Base-by-base conservation (phyloP, 495 filamentous ascomycete genomes). In the Clavariopsis aquatica region DNA sequence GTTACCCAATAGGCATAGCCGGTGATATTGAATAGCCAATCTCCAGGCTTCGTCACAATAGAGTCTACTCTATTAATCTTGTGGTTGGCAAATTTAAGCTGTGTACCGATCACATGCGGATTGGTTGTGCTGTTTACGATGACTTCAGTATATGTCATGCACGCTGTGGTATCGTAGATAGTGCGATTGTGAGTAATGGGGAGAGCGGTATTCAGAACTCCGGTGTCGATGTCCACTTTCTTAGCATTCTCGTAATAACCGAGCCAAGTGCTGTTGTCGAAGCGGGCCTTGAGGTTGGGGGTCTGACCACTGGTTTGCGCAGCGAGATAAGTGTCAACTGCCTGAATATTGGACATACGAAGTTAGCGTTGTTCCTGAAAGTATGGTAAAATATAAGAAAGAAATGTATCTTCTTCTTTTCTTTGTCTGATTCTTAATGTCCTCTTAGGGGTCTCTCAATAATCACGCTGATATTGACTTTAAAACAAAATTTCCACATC, bases 141-240 rank as follows among this genome's bases (percentile, higher is more conserved):
- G 46, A 82, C 69, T 65, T 84, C 82, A 24, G 79, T 82, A 76
- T 78, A 84, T 38, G 80, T 82, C 9, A 78, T 78, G 76, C 81
- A 84, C 19, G 73, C 69, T 0, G 74, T 79, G 24, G 78, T 80
- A 73, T 84, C 82, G 70, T 76, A 73, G 58, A 73, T 69, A 68
- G 72, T 75, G 46, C 78, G 76, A 70, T 73, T 78, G 74, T 82
- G 79, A 72, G 78, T 78, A 52, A 82, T 75, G 55, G 69, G 69
- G 65, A 82, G 65, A 0, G 79, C 62, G 17, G 68, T 68, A 6
- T 73, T 71, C 26, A 83, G 61, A 46, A 81, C 77, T 19, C 77
- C 74, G 15, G 66, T 66, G 29, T 58, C 31, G 57, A 80, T 73
- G 26, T 60, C 56, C 0, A 73, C 52, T 52, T 75, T 73, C 34